phyloP scores from a whole-genome alignment of 352 stramenopile genomes.

The Achlya hypogyna region DNA sequence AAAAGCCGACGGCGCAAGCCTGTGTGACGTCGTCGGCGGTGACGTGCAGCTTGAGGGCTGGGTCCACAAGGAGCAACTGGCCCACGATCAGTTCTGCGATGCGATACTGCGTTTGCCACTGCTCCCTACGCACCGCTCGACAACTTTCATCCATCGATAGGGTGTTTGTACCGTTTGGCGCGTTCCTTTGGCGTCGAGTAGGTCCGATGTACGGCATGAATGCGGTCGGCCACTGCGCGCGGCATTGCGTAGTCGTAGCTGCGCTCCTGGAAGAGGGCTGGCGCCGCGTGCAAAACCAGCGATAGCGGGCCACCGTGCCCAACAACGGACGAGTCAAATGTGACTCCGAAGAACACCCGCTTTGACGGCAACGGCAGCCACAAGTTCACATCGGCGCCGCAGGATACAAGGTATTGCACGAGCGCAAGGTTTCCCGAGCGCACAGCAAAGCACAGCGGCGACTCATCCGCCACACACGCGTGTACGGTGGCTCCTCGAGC shows the following conservation, averaged over 20 bases:
- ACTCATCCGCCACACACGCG: neutral
- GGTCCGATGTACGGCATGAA: neutral
- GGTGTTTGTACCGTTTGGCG: neutral
- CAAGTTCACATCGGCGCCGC: slow-evolving; percentile 11
- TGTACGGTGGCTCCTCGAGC: neutral
- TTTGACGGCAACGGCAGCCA: neutral
- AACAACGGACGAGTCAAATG: neutral
- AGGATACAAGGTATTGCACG: slow-evolving; percentile 1
- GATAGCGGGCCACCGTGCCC: neutral
- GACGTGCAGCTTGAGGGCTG: slow-evolving; percentile 8
- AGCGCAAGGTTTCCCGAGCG: slow-evolving; percentile 12
- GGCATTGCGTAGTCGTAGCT: neutral
- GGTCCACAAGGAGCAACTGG: slow-evolving; percentile 3
- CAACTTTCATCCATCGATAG: neutral
- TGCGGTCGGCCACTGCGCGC: neutral
- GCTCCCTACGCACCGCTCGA: too few relatives aligned
- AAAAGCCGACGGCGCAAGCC: slow-evolving; percentile 12
- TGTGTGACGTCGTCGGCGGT: neutral
- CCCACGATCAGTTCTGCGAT: neutral
- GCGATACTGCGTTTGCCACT: neutral
- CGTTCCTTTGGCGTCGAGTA: slow-evolving; percentile 1
- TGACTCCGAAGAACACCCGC: neutral
- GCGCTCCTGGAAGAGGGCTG: neutral
- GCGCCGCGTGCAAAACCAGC: neutral
- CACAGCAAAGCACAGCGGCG: slow-evolving; percentile 10